Base-by-base conservation (phyloP, 495 filamentous ascomycete genomes). In the Lasiosphaeria hispida region DNA sequence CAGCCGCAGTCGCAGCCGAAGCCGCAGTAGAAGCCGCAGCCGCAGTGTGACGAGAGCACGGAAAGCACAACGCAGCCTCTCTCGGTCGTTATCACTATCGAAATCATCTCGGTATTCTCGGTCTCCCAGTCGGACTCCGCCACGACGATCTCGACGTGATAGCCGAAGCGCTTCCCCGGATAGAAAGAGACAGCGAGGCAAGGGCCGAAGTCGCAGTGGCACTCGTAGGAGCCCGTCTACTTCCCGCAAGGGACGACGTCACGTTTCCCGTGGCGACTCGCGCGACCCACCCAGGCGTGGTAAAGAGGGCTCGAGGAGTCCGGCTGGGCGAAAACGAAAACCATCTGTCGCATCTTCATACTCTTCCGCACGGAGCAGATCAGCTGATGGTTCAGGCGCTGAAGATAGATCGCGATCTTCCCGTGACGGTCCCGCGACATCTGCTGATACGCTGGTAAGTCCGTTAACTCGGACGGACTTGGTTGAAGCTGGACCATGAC, bases 371-470 rank as follows among this genome's bases (percentile, higher is more conserved):
- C 74, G 64, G 71, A 65, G 69, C 74, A 77, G 66, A 73, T 73
- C 71, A 64, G 81, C 85, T 88, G 86, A 88, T 85, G 76, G 76
- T 79, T 78, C 74, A 69, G 78, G 72, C 74, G 76, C 77, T 76
- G 78, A 80, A 77, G 70, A 77, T 67, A 81, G 73, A 76, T 69
- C 72, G 53, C 70, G 55, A 69, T 65, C 65, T 52, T 50, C 70
- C 64, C 64, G 59, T 57, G 63, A 67, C 60, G 55, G 57, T 52
- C 34, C 57, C 40, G 38, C 72, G 58, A 68, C 67, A 49, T 66
- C 67, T 43, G 60, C 37, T 53, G 61, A 68, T 50, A 53, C 60
- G 19, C 58, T 72, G 75, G 77, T 80, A 74, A 55, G 77, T 74
- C 57, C 38, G 58, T 65, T 71, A 10, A n/a, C 34, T 19, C 48